Conservation (phyloP, 371 early-diverging fungal species). For the Mucor ambiguus region DNA sequence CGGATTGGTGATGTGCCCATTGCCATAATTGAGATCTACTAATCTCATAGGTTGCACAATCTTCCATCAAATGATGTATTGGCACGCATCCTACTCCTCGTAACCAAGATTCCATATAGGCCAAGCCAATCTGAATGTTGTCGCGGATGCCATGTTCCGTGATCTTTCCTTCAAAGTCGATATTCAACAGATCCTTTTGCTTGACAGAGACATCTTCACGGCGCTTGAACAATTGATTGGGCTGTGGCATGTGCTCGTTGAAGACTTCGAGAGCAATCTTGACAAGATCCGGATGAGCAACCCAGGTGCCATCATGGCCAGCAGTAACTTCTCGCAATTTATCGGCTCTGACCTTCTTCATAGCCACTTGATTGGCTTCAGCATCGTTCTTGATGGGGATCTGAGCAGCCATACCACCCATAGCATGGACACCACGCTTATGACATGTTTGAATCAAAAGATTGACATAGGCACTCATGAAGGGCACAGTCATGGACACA, state of each 20-base stretch:
- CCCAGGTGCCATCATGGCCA: slow-evolving; percentile 97
- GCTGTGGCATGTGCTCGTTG: slow-evolving; percentile 92
- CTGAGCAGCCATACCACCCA: slow-evolving; percentile 99
- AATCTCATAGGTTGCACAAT: slow-evolving; percentile 92
- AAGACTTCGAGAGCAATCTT: slow-evolving; percentile 87
- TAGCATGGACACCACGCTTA: slow-evolving; percentile 95
- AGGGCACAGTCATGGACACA: slow-evolving; percentile 93
- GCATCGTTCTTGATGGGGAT: slow-evolving; percentile 94
- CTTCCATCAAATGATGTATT: slow-evolving; percentile 65
- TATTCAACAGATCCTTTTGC: slow-evolving; percentile 83
- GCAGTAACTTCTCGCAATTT: slow-evolving; percentile 93
- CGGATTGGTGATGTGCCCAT: slow-evolving; percentile 91
- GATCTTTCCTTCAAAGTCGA: slow-evolving; percentile 77
- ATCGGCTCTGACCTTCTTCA: slow-evolving; percentile 92
- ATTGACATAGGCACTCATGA: slow-evolving; percentile 93
- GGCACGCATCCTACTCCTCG: slow-evolving; percentile 96
- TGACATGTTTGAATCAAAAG: slow-evolving; percentile 97
- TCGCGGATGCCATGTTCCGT: slow-evolving; percentile 89
- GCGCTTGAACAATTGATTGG: slow-evolving; percentile 92
- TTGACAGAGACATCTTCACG: slow-evolving; percentile 90
- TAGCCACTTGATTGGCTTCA: slow-evolving; percentile 85
- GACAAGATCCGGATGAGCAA: slow-evolving; percentile 96
- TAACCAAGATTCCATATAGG: slow-evolving; percentile 97
- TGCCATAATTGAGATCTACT: slow-evolving; percentile 96
- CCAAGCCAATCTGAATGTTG: slow-evolving; percentile 90